phyloP scores from a whole-genome alignment of 139 green algal genomes.

The Penium margaritaceum region DNA sequence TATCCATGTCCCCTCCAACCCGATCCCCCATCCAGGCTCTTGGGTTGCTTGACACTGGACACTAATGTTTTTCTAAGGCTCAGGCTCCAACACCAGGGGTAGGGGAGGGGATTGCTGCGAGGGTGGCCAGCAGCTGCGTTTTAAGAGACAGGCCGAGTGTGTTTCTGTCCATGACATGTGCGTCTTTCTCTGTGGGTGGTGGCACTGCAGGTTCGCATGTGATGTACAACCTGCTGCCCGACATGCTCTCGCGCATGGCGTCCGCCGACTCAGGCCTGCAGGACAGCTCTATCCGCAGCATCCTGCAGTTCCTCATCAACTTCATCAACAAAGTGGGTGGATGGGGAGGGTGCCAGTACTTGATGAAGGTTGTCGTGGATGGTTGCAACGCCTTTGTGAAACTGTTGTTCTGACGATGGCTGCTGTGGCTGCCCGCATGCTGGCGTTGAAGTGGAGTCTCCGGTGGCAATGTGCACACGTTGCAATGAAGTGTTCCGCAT shows the following conservation, averaged over 20 bases:
- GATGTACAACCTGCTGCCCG: conserved; percentile 88
- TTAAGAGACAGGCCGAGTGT: not conserved
- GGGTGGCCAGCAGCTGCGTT: not conserved
- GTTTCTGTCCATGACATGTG: not conserved
- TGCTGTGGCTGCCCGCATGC: not conserved
- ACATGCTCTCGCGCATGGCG: conserved; percentile 73
- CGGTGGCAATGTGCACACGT: not conserved
- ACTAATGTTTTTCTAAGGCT: not conserved
- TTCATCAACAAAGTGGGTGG: conserved; percentile 74
- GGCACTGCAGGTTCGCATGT: conserved; percentile 53
- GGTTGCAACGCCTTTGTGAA: not conserved
- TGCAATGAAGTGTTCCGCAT: not conserved
- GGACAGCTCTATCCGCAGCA: conserved; percentile 28
- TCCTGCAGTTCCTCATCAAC: conserved; percentile 57
- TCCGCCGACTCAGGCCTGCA: not conserved
- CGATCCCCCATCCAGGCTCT: not conserved
- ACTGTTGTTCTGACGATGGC: not conserved
- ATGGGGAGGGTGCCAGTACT: no score
- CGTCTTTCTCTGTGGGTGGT: not conserved
- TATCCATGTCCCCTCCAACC: no score
- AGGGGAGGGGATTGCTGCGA: not conserved
- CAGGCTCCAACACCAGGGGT: not conserved
- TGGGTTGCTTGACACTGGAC: not conserved
- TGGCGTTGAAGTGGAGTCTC: not conserved
- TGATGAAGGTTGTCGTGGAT: no score